Conservation (phyloP, 768 basidiomycete species). For the Boletellus sp. region DNA sequence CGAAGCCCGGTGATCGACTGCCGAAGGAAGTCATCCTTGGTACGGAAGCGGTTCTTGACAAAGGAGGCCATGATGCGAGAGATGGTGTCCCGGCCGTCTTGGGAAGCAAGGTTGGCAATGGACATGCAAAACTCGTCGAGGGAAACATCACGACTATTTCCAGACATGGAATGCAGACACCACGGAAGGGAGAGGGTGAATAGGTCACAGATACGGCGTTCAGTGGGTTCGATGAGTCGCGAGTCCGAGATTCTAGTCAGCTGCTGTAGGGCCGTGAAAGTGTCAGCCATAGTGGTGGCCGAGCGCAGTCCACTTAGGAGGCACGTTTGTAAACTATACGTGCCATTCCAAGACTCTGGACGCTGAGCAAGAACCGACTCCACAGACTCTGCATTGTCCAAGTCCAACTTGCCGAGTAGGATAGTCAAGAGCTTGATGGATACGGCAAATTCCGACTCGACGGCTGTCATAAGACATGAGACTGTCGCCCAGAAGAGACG, state of each 20-base stretch:
- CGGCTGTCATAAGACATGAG: conserved; percentile 78
- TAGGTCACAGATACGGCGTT: conserved; percentile 72
- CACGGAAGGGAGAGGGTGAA: conserved; percentile 83
- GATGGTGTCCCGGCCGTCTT: conserved; percentile 73
- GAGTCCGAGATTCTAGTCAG: conserved; percentile 59
- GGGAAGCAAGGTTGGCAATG: conserved; percentile 66
- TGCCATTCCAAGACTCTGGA: conserved; percentile 69
- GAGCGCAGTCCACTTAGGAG: conserved; percentile 80
- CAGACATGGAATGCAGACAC: conserved; percentile 78
- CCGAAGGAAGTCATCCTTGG: conserved; percentile 89
- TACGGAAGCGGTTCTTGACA: conserved; percentile 81
- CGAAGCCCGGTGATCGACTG: conserved; percentile 83
- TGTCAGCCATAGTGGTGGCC: conserved; percentile 58
- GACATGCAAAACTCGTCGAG: conserved; percentile 70
- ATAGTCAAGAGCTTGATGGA: conserved; percentile 61
- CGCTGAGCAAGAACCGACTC: conserved; percentile 65
- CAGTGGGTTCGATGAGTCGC: conserved; percentile 66
- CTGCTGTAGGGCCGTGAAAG: conserved; percentile 64
- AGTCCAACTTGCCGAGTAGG: conserved; percentile 64
- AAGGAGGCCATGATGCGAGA: conserved; percentile 88
- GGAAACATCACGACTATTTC: conserved; percentile 53
- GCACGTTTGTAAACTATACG: conserved; percentile 61
- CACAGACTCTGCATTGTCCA: conserved; percentile 64
- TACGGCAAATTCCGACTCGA: conserved; percentile 74
- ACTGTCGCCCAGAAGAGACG: conserved; percentile 85